Evolutionary conservation across 148 eudicot species (phyloP).

Genomic region (Cornus controversa): DNA sequence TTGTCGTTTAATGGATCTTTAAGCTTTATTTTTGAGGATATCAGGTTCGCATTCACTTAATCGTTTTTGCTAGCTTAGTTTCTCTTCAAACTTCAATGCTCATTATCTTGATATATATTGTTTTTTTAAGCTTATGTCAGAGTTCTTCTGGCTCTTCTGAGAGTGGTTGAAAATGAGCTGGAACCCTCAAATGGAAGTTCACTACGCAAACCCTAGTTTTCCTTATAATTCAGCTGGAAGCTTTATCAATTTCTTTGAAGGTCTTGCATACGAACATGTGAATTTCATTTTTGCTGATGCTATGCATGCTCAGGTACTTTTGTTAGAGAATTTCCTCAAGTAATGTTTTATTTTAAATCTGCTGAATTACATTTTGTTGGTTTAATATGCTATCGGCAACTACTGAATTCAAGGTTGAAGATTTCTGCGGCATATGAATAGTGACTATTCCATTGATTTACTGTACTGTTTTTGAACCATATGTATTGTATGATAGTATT

Average conservation of each 20-base stretch:
- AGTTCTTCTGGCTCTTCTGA: constrained; percentile 13
- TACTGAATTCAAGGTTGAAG: neutral
- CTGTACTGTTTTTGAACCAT: neutral
- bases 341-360: neutral
- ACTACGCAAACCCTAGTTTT: constrained; percentile 42
- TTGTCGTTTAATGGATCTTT: constrained; percentile 15
- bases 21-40: constrained; percentile 19
- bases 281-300: constrained; percentile 89
- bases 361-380: neutral
- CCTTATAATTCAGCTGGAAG: constrained; percentile 77
- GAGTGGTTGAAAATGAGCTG: constrained; percentile 55
- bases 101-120: neutral
- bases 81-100: neutral
- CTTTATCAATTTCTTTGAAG: constrained; percentile 88
- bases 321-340: neutral
- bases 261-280: constrained; percentile 88
- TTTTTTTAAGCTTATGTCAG: neutral
- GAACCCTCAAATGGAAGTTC: constrained; percentile 56
- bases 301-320: constrained; percentile 60
- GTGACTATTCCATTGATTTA: neutral
- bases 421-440: neutral
- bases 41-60: constrained; percentile 19
- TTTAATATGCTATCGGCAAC: neutral
- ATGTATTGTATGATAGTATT: neutral
- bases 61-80: neutral